Conservation (phyloP, 208 protist species). For the Tritrichomonas musculus region DNA sequence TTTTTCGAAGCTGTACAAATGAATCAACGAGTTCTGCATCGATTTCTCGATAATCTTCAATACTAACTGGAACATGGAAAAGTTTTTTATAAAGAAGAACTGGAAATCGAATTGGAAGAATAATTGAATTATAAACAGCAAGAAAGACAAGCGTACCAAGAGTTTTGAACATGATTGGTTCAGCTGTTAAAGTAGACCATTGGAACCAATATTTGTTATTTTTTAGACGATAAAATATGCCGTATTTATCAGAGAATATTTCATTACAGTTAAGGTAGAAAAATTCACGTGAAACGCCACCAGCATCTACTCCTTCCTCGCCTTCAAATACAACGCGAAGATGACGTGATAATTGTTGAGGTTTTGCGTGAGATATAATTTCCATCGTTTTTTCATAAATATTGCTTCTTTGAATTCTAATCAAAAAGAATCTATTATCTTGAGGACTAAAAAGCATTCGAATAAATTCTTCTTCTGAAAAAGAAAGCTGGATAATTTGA, state of each 20-base stretch:
- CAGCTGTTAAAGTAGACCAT: constrained; percentile 37
- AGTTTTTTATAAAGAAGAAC: constrained; percentile 45
- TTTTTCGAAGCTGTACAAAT: neutral
- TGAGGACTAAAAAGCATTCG: neutral
- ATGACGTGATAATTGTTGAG: constrained; percentile 63
- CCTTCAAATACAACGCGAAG: constrained; percentile 71
- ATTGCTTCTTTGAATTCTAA: neutral
- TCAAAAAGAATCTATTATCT: neutral
- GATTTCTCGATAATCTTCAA: constrained; percentile 41
- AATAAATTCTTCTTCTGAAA: neutral
- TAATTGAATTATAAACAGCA: constrained; percentile 80
- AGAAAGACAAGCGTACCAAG: constrained; percentile 63
- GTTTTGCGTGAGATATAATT: neutral
- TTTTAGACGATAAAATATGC: constrained; percentile 70
- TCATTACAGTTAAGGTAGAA: constrained; percentile 76
- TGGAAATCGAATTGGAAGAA: constrained; percentile 78
- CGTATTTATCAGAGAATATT: constrained; percentile 73
- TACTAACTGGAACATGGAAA: neutral
- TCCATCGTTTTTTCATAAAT: neutral
- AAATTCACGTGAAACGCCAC: constrained; percentile 86
- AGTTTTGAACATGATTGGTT: constrained; percentile 54
- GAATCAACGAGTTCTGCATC: constrained; percentile 34
- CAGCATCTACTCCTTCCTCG: constrained; percentile 82
- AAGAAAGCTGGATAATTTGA: neutral
- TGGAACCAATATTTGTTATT: constrained; percentile 69